Evolutionary conservation across 805 yeast species (phyloP).

Genomic region (Jamesozyma gamospora): DNA sequence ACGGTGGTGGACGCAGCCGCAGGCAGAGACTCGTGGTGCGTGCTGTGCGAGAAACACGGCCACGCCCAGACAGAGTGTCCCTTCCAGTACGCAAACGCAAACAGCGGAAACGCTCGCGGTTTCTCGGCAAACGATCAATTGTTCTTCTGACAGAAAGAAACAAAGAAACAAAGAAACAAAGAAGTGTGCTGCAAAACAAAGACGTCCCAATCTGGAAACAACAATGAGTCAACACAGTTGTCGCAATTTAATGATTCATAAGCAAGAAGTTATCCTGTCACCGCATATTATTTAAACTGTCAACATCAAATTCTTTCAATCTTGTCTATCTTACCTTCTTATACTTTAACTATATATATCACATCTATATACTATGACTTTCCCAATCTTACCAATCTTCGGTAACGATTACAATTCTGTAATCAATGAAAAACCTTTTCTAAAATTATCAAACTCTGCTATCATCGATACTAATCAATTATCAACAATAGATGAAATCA

Average conservation of each 20-base stretch:
- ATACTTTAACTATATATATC: too few species aligned
- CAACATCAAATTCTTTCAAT: too few species aligned
- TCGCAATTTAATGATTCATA: too few species aligned
- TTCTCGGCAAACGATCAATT: too few species aligned
- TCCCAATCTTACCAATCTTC: conserved; percentile 32
- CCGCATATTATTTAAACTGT: too few species aligned
- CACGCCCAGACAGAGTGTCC: conserved; percentile 87
- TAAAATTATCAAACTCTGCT: conserved; percentile 21
- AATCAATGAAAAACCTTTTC: conserved; percentile 13
- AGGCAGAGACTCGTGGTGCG: conserved; percentile 82
- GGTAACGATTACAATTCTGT: conserved; percentile 9
- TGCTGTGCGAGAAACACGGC: conserved; percentile 82
- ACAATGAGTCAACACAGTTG: too few species aligned
- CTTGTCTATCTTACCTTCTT: too few species aligned
- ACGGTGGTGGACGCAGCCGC: conserved; percentile 43
- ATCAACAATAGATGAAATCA: conserved; percentile 10
- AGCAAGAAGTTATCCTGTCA: too few species aligned
- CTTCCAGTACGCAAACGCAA: conserved; percentile 4
- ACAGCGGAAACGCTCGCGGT: not conserved
- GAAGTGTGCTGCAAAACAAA: too few species aligned
- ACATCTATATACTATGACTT: conserved; percentile 22
- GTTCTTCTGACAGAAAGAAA: too few species aligned
- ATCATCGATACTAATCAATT: conserved; percentile 19
- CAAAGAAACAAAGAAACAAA: too few species aligned
- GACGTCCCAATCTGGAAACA: too few species aligned